A percentile compares a stretch with the other conserved stretches of the same genome.
These are phyloP conservation scores for Alloteropsis angusta DNA, from an alignment of 202 grass and related monocot genomes.

Conservation along the genomic window DNA sequence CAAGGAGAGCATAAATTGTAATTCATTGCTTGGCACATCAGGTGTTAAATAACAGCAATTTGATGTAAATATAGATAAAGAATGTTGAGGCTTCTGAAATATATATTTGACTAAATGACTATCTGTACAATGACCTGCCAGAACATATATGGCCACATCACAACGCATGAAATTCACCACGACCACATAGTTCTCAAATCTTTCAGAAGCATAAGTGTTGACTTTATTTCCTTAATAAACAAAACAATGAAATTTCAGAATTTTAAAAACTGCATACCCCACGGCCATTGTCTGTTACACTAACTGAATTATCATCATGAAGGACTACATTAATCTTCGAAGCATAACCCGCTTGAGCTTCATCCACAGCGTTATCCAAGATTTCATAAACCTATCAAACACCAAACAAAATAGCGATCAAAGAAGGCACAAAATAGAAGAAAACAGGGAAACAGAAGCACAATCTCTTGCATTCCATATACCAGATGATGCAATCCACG, in stretches of 20 bases:
- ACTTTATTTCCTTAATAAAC: not conserved
- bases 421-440: slow-evolving; percentile 20
- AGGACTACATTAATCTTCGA: slow-evolving; percentile 71
- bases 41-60: not conserved
- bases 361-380: slow-evolving; percentile 94
- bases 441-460: slow-evolving; percentile 1
- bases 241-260: not conserved
- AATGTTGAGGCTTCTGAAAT: not conserved
- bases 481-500: slow-evolving; percentile 97
- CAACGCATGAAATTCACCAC: not conserved
- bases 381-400: slow-evolving; percentile 76
- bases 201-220: not conserved
- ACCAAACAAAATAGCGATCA: not conserved
- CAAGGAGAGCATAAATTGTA: not conserved
- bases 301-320: slow-evolving; percentile 88
- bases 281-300: slow-evolving; percentile 81
- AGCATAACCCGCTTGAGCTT: slow-evolving; percentile 82
- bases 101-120: slow-evolving; percentile 1
- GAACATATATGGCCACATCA: not conserved
- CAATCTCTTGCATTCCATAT: slow-evolving; percentile 17
- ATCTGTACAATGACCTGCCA: not conserved
- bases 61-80: slow-evolving; percentile 1
- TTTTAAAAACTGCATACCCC: slow-evolving; percentile 60
- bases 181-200: not conserved
- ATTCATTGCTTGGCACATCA: not conserved